Evolutionary conservation across 2,329 filamentous ascomycete genomes (phyloP), one percentile per base, ranked within the genome.

Genomic region (Ophiostoma fasciatum): DNA sequence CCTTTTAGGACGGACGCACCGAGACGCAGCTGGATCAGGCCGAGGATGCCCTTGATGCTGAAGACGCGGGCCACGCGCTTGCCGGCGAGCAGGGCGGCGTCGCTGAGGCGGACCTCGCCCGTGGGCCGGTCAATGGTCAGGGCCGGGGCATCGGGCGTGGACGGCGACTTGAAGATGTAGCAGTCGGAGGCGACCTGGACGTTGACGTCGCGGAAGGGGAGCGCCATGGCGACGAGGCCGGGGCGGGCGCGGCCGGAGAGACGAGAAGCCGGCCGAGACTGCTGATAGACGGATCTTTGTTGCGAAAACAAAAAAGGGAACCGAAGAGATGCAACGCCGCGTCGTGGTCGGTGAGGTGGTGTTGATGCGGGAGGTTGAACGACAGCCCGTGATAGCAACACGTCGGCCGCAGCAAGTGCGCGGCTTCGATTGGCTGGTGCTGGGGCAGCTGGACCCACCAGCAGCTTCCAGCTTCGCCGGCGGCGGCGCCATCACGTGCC

Each of bases 151-250:
- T 87, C 76, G 42, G 87, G 85, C 4, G 85, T 88, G 1, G 90
- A 96, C 20, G 90, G 90, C 20, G 90, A 98, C 27, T 83, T 87
- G 60, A 98, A 98, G 49, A 85, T 83, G 66, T 98, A 98, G 54
- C 90, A 80, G 50, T 88, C 83, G 49, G 82, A 69, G 35, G 88
- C 85, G 46, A 85, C 82, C 59, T 93, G 85, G 57, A 98, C 76
- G 58, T 96, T 98, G 65, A 96, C 92, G 65, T 98, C 90, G 54
- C 88, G 75, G 61, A 87, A 98, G 17, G 88, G 90, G 47, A 73
- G 59, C 31, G 52, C 49, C 55, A 58, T 58, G 35, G 38, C 46
- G 48, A 31, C 37, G 31, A n/a, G n/a, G n/a, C n/a, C n/a, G n/a
- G n/a, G n/a, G n/a, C n/a, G n/a, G n/a, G n/a, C n/a, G n/a, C 31